Base-by-base conservation (phyloP, 352 stramenopile genomes). In the Phytophthora ohioensis region DNA sequence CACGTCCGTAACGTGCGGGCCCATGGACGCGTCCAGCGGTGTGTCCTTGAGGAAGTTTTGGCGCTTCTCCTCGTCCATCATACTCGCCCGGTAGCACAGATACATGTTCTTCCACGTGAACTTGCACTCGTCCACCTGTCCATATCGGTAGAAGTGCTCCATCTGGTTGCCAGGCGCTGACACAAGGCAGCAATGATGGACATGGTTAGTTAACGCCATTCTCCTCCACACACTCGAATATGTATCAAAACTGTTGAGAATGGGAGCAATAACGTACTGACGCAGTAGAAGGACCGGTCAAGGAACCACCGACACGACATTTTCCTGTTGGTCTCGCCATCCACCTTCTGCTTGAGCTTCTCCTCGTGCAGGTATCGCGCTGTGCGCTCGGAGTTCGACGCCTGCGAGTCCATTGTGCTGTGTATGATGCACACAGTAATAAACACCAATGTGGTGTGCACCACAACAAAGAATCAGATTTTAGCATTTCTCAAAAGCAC, bases 61-160 rank as follows among this genome's bases (percentile, higher is more conserved):
- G 46, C 81, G 78, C 71, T 91, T 91, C 51, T 88, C 77, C 57
- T 90, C 80, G 55, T 91, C 81, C 88, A 95, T 95, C 54, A 93
- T 81, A 67, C 81, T 93, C 27, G 82, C 70, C 41, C 88, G 84
- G 38, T 92, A 88, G 68, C 88, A 95, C 51, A 91, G 72, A 62
- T 85, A 92, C 84, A 94, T 92, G 72, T 92, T 93, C 46, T 69
- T 79, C 86, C 85, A 94, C 49, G 81, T 94, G 45, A 73, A 85
- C n/a, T 90, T 88, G 81, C 88, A 95, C 69, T 91, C 80, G 51
- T 95, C 88, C 27, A 85, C 80, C 35, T 75, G 71, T 1, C 88
- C 88, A 47, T 87, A 76, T 36, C 86, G 81, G 63, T 95, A 95
- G 67, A 91, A 93, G 58, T 92, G 81, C 62, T 86, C 87, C 82